Evolutionary conservation across 805 yeast species (phyloP).

Genomic region (Ogataea thermomethanolica): DNA sequence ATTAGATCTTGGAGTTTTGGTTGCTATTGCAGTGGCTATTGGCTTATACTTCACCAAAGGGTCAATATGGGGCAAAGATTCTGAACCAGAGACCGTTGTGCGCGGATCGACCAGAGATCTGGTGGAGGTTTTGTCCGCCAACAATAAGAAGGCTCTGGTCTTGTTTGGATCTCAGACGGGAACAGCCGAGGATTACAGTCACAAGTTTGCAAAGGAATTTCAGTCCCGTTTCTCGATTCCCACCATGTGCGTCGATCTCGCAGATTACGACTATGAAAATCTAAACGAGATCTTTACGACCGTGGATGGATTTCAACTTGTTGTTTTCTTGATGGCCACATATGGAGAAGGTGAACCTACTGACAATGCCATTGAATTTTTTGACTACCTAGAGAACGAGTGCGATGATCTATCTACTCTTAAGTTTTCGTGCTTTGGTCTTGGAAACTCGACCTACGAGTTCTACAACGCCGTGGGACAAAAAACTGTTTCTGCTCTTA

Average conservation of each 20-base stretch:
- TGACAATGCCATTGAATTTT: slow-evolving; percentile 83
- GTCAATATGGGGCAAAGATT: slow-evolving; percentile 38
- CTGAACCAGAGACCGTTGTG: slow-evolving; percentile 17
- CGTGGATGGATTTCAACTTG: slow-evolving; percentile 50
- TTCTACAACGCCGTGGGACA: slow-evolving; percentile 82
- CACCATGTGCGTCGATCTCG: slow-evolving; percentile 83
- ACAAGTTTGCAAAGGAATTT: slow-evolving; percentile 85
- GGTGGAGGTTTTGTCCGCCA: slow-evolving; percentile 51
- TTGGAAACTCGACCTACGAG: slow-evolving; percentile 94
- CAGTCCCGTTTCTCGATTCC: slow-evolving; percentile 75
- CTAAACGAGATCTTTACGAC: slow-evolving; percentile 60
- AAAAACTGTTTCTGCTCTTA: slow-evolving; percentile 47
- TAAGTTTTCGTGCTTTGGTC: slow-evolving; percentile 76
- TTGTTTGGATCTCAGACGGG: slow-evolving; percentile 97
- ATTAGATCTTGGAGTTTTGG: slow-evolving; percentile 65
- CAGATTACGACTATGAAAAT: slow-evolving; percentile 81
- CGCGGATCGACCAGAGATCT: slow-evolving; percentile 52
- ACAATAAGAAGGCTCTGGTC: slow-evolving; percentile 72
- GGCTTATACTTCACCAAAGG: slow-evolving; percentile 68
- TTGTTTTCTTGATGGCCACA: slow-evolving; percentile 75
- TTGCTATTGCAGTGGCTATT: slow-evolving; percentile 62
- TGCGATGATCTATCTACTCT: slow-evolving; percentile 53
- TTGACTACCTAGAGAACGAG: slow-evolving; percentile 61
- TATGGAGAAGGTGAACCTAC: slow-evolving; percentile 99
- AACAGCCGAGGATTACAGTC: slow-evolving; percentile 95